Percentiles rank a stretch among this genome's conserved stretches.
These are phyloP conservation scores for Panellus pusillus DNA, from an alignment of 768 basidiomycete genomes.

Conservation along the genomic window DNA sequence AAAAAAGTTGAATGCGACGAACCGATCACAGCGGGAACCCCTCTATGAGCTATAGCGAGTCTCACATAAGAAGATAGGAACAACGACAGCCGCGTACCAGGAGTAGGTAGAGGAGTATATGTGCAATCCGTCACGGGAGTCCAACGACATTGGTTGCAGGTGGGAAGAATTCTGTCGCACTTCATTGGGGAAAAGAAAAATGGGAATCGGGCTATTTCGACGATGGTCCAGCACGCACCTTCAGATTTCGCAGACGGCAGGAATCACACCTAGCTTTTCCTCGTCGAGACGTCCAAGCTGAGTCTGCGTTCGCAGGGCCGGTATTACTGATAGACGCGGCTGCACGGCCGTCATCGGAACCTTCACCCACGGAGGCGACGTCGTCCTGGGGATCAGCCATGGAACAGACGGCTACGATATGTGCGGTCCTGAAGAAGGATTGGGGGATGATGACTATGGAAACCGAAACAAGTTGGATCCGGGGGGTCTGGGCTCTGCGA, in stretches of 20 bases:
- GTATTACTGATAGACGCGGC: constrained; percentile 65
- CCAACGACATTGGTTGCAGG: constrained; percentile 73
- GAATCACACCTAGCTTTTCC: constrained; percentile 76
- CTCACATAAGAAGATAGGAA: not conserved
- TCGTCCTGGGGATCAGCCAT: constrained; percentile 39
- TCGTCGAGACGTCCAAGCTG: constrained; percentile 72
- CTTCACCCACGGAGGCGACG: constrained; percentile 38
- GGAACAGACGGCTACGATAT: not conserved
- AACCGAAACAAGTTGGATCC: not conserved
- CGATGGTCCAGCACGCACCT: constrained; percentile 43
- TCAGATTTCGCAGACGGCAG: constrained; percentile 70
- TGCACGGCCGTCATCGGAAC: constrained; percentile 51
- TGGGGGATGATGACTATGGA: not conserved
- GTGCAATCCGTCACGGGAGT: constrained; percentile 62
- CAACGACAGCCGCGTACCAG: constrained; percentile 25
- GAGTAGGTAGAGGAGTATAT: constrained; percentile 73
- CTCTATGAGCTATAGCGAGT: constrained; percentile 52
- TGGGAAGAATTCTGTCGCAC: constrained; percentile 72
- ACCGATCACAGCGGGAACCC: constrained; percentile 72
- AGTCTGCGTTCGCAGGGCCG: constrained; percentile 54
- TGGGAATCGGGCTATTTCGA: constrained; percentile 2
- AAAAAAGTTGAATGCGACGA: not conserved
- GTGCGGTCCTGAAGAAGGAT: not conserved
- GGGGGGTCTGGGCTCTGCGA: too few species aligned
- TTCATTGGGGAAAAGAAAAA: constrained; percentile 27